Conservation (phyloP, 1,284 basidiomycete species). For the Sporisorium sorghi region DNA sequence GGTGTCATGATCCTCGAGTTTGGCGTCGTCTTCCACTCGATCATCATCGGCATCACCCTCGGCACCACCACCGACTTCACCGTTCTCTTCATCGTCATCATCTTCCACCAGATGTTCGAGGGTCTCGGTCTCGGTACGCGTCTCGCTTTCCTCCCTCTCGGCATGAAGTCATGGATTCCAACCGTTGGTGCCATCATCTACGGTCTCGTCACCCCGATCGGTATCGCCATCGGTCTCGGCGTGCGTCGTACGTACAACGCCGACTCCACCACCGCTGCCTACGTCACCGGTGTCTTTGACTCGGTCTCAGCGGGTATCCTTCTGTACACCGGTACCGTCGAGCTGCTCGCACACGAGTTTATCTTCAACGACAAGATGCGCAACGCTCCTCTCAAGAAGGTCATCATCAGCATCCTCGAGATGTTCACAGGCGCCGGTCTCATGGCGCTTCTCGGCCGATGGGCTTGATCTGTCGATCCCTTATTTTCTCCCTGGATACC, state of each 20-base stretch:
- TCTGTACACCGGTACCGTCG: slow-evolving; percentile 68
- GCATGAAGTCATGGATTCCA: slow-evolving; percentile 47
- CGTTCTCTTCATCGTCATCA: slow-evolving; percentile 86
- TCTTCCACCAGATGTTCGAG: slow-evolving; percentile 74
- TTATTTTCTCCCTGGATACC: neutral
- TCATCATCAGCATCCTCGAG: slow-evolving; percentile 62
- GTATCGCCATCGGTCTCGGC: slow-evolving; percentile 67
- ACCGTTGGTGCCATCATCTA: slow-evolving; percentile 54
- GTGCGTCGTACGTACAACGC: slow-evolving; percentile 65
- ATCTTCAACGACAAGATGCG: slow-evolving; percentile 70
- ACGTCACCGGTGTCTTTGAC: slow-evolving; percentile 66
- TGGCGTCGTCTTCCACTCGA: slow-evolving; percentile 84
- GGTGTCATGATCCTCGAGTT: slow-evolving; percentile 88
- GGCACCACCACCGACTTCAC: slow-evolving; percentile 84
- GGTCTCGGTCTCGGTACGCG: slow-evolving; percentile 67
- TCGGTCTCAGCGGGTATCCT: slow-evolving; percentile 66
- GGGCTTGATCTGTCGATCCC: slow-evolving; percentile 53
- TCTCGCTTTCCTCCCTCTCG: slow-evolving; percentile 53
- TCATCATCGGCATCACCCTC: slow-evolving; percentile 92
- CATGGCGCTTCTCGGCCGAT: slow-evolving; percentile 71
- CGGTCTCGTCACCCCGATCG: slow-evolving; percentile 66
- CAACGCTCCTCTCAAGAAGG: slow-evolving; percentile 64
- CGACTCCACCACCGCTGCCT: slow-evolving; percentile 62
- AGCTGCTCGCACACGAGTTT: slow-evolving; percentile 68
- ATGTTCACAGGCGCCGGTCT: slow-evolving; percentile 70